Conservation (phyloP, 352 stramenopile species). For the Stramenopiles sp. region DNA sequence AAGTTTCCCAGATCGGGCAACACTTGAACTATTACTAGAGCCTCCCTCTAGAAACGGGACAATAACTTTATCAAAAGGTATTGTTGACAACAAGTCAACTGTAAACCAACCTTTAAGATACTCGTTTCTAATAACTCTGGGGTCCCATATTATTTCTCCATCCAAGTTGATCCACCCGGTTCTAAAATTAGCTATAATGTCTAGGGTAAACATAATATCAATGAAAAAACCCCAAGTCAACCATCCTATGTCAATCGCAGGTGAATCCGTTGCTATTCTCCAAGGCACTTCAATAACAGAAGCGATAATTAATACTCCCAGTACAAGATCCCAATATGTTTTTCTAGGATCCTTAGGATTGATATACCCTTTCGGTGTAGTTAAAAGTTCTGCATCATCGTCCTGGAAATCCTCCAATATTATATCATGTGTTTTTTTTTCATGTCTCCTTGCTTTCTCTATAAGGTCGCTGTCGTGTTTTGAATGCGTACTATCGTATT, state of each 20-base stretch:
- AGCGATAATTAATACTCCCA: slow-evolving; percentile 14
- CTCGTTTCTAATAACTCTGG: background rate
- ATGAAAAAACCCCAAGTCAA: background rate
- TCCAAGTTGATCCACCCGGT: background rate
- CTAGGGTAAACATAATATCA: background rate
- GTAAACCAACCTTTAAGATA: slow-evolving; percentile 60
- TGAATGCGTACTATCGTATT: too few relatives aligned
- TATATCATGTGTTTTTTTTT: too few relatives aligned
- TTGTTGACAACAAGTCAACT: slow-evolving; percentile 49
- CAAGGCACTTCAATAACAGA: slow-evolving; percentile 18
- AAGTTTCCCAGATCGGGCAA: slow-evolving; percentile 39
- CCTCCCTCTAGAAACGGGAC: too few relatives aligned
- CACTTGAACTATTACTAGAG: slow-evolving; percentile 12
- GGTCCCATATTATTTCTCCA: too few relatives aligned
- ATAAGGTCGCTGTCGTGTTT: too few relatives aligned
- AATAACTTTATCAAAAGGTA: slow-evolving; percentile 55
- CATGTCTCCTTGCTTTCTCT: too few relatives aligned
- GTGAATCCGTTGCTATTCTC: slow-evolving; percentile 10
- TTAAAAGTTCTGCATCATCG: too few relatives aligned
- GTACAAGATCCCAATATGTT: slow-evolving; percentile 13
- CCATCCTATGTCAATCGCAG: background rate
- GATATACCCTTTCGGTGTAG: too few relatives aligned
- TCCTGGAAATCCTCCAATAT: too few relatives aligned
- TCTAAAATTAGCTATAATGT: background rate
- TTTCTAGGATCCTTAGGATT: too few relatives aligned